Conservation (phyloP, 345 rosid genomes). For the Iberis pinnata region DNA sequence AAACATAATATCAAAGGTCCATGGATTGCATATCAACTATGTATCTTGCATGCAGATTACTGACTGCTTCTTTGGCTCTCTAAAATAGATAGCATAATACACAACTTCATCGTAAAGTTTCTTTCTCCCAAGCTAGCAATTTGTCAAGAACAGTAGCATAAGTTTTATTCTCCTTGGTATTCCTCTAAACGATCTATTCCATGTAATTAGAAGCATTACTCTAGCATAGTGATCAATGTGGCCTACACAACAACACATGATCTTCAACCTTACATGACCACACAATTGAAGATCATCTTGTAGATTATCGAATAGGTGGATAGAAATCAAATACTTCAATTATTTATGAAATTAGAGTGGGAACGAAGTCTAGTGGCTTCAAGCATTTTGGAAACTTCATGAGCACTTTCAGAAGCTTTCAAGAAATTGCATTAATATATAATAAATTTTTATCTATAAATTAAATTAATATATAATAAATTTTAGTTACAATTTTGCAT, state of each 20-base stretch:
- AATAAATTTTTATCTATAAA: too few species aligned
- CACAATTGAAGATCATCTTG: too few species aligned
- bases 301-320: too few species aligned
- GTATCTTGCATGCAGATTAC: conserved; percentile 85
- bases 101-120: conserved; percentile 97
- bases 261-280: too few species aligned
- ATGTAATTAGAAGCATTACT: conserved; percentile 91
- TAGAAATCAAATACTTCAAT: conserved; percentile 44
- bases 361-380: conserved; percentile 91
- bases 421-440: too few species aligned
- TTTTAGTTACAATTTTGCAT: too few species aligned
- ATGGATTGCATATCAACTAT: conserved; percentile 98
- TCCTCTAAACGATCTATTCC: conserved; percentile 79
- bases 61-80: conserved; percentile 87
- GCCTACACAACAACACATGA: conserved; percentile 35
- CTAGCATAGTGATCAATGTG: conserved; percentile 87
- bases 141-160: conserved; percentile 92
- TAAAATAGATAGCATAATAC: too few species aligned
- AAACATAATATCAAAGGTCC: conserved; percentile 65
- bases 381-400: conserved; percentile 75
- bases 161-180: conserved; percentile 67
- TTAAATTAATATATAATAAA: too few species aligned
- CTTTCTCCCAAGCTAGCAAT: conserved; percentile 94
- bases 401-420: conserved; percentile 76
- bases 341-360: conserved; percentile 91